A percentile compares a stretch with the other conserved stretches of the same genome.
Evolutionary conservation across 2,329 filamentous ascomycete species (phyloP).

Genomic region (Cladophialophora immunda): DNA sequence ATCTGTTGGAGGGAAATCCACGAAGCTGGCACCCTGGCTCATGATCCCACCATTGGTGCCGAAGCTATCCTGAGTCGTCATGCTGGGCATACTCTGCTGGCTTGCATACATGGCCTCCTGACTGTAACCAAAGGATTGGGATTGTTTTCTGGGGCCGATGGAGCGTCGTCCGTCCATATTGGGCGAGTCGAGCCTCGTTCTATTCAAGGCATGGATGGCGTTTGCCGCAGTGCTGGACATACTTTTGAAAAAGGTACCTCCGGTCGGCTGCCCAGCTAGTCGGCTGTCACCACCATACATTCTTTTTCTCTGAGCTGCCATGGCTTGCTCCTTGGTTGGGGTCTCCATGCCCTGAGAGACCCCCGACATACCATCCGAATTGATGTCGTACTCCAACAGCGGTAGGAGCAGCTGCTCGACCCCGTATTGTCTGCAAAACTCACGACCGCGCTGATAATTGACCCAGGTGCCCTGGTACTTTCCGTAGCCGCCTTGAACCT

Average conservation of each 20-base stretch:
- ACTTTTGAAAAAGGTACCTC: constrained; percentile 95
- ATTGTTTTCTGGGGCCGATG: constrained; percentile 73
- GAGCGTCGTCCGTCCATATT: constrained; percentile 73
- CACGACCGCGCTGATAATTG: constrained; percentile 86
- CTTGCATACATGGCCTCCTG: constrained; percentile 77
- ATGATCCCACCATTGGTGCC: constrained; percentile 61
- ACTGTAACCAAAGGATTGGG: constrained; percentile 69
- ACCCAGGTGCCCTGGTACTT: constrained; percentile 99
- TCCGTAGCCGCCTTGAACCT: constrained; percentile 97
- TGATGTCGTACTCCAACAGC: constrained; percentile 60
- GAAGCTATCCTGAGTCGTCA: constrained; percentile 78
- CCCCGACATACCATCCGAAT: constrained; percentile 64
- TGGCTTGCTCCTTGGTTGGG: constrained; percentile 97
- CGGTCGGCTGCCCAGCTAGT: constrained; percentile 66
- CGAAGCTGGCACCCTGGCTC: constrained; percentile 61
- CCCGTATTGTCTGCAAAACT: constrained; percentile 82
- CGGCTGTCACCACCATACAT: constrained; percentile 85
- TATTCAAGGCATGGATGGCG: constrained; percentile 94
- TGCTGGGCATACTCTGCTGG: constrained; percentile 77
- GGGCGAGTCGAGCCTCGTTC: constrained; percentile 91
- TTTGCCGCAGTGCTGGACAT: constrained; percentile 93
- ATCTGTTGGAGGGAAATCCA: constrained; percentile 38
- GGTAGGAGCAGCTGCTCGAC: constrained; percentile 59
- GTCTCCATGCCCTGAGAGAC: constrained; percentile 83
- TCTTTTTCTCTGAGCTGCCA: constrained; percentile 92